A percentile compares a stretch with the other conserved stretches of the same genome.
Conservation (phyloP, 768 basidiomycete genomes). For the Trichaptum fuscoviolaceum region DNA sequence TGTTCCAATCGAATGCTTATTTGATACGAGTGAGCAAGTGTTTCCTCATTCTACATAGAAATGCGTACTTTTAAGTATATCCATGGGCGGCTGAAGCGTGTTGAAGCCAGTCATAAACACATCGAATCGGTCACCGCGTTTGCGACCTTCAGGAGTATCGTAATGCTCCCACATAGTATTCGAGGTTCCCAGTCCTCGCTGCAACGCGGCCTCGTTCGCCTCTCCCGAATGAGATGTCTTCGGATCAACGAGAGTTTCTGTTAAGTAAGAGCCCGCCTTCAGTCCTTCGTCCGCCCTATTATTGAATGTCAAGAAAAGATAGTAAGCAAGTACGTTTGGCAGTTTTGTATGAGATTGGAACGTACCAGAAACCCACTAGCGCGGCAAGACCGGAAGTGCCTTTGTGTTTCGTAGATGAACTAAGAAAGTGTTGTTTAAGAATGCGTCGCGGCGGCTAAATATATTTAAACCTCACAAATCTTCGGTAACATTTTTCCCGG, state of each 20-base stretch:
- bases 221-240: conserved; percentile 12
- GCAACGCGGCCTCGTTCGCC: conserved; percentile 16
- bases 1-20: neutral
- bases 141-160: conserved; percentile 15
- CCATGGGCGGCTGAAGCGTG: conserved; percentile 36
- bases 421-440: conserved; percentile 19
- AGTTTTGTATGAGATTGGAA: neutral
- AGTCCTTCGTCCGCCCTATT: conserved; percentile 69
- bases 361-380: conserved; percentile 61
- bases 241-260: conserved; percentile 48
- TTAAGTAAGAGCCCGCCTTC: conserved; percentile 71
- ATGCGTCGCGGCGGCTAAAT: neutral
- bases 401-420: conserved; percentile 60
- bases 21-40: neutral
- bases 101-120: conserved; percentile 22
- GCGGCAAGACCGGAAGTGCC: conserved; percentile 63
- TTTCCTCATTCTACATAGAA: neutral
- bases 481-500: conserved; percentile 12
- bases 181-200: conserved; percentile 16
- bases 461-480: conserved; percentile 37
- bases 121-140: conserved; percentile 22
- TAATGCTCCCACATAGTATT: conserved; percentile 19
- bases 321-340: neutral
- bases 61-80: conserved; percentile 45
- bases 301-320: conserved; percentile 9